These are phyloP conservation scores for Backusella liffmaniae DNA, from an alignment of 192 early-diverging fungal genomes.

Conservation along the genomic window DNA sequence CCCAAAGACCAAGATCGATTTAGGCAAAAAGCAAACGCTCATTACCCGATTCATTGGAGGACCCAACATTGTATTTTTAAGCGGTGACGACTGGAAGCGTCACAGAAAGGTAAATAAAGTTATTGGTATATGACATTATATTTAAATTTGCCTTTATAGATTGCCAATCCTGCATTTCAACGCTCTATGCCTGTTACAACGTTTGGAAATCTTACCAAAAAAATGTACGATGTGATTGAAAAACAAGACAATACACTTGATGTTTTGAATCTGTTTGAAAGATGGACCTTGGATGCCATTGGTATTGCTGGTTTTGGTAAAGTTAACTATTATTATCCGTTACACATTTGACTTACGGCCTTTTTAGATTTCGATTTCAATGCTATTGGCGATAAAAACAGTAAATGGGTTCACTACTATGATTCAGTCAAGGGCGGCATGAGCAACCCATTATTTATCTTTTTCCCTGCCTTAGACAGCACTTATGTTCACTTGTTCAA, in stretches of 20 bases:
- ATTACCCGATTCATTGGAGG: background rate
- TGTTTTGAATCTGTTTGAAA: background rate
- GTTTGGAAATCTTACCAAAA: background rate
- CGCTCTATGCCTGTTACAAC: constrained; percentile 10
- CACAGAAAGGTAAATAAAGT: constrained; percentile 19
- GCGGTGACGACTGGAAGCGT: constrained; percentile 17
- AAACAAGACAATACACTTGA: background rate
- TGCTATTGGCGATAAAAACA: constrained; percentile 43
- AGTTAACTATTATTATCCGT: background rate
- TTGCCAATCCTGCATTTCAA: constrained; percentile 18
- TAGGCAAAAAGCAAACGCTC: background rate
- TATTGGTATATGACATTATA: background rate
- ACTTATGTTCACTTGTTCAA: background rate
- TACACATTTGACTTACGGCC: background rate
- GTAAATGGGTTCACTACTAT: constrained; percentile 43
- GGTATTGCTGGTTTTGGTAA: constrained; percentile 49
- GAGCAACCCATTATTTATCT: constrained; percentile 47
- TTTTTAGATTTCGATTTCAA: constrained; percentile 49
- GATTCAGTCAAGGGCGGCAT: constrained; percentile 44
- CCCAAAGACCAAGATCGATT: background rate
- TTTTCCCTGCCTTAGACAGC: constrained; percentile 53
- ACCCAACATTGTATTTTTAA: background rate
- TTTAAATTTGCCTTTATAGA: background rate
- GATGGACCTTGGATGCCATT: constrained; percentile 56
- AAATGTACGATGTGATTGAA: constrained; percentile 9